Conservation (phyloP, 768 basidiomycete genomes). For the Podaxis carcinomalis region DNA sequence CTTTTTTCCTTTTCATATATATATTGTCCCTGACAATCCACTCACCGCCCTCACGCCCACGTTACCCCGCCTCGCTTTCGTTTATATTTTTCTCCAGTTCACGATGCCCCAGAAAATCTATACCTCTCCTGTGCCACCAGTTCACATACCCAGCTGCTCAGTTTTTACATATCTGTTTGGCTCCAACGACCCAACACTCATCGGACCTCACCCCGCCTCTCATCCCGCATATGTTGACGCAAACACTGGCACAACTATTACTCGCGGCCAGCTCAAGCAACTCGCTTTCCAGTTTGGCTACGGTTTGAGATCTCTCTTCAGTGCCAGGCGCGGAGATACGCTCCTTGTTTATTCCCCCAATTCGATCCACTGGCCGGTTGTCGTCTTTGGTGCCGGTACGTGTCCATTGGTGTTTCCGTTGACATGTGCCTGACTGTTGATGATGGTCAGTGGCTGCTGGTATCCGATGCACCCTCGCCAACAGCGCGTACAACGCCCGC, state of each 20-base stretch:
- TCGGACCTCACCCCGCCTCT: conserved; percentile 29
- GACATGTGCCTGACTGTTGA: background rate
- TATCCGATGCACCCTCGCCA: conserved; percentile 66
- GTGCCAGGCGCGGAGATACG: conserved; percentile 46
- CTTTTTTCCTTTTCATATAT: too few relatives aligned
- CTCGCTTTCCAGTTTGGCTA: conserved; percentile 53
- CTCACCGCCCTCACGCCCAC: background rate
- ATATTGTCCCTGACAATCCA: background rate
- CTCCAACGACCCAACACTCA: conserved; percentile 17
- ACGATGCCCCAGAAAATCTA: conserved; percentile 42
- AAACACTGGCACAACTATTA: conserved; percentile 47
- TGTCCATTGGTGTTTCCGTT: background rate
- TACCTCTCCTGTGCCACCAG: conserved; percentile 35
- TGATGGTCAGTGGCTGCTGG: conserved; percentile 53
- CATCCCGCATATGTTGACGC: conserved; percentile 66
- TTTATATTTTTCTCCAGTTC: conserved; percentile 5
- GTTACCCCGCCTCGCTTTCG: background rate
- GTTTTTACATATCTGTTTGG: conserved; percentile 48
- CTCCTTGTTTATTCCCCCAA: conserved; percentile 70
- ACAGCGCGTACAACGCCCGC: conserved; percentile 59
- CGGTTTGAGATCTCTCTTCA: conserved; percentile 42
- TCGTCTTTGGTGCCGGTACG: conserved; percentile 41
- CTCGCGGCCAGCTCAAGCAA: conserved; percentile 49
- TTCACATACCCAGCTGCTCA: conserved; percentile 36
- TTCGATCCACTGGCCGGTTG: conserved; percentile 47